phyloP scores from a whole-genome alignment of 2,329 filamentous ascomycete species.

The Fusarium protoensiforme region DNA sequence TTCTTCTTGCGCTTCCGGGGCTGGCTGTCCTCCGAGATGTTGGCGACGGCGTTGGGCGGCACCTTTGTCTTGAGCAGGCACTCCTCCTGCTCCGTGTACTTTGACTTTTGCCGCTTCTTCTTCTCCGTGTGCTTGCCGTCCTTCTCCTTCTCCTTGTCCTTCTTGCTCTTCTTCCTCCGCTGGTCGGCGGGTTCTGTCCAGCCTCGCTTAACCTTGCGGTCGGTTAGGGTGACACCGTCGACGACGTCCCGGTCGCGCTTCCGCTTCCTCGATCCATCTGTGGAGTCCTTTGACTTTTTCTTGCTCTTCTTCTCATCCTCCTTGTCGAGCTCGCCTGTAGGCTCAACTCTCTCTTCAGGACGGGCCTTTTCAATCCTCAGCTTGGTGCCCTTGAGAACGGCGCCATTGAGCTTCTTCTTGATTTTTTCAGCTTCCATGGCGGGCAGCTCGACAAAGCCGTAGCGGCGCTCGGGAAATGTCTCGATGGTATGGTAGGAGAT shows the following conservation, averaged over 20 bases:
- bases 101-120: slow-evolving; percentile 73
- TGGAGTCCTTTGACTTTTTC: slow-evolving; percentile 50
- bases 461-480: slow-evolving; percentile 90
- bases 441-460: slow-evolving; percentile 90
- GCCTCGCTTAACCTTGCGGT: slow-evolving; percentile 85
- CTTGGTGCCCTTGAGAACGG: slow-evolving; percentile 85
- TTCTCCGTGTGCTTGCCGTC: slow-evolving; percentile 66
- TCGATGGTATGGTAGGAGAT: slow-evolving; percentile 89
- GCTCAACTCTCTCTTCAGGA: slow-evolving; percentile 58
- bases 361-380: slow-evolving; percentile 86
- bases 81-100: slow-evolving; percentile 84
- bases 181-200: slow-evolving; percentile 79
- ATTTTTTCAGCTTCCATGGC: slow-evolving; percentile 86
- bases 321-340: slow-evolving; percentile 48
- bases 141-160: slow-evolving; percentile 56
- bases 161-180: slow-evolving; percentile 60
- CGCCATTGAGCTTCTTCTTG: slow-evolving; percentile 89
- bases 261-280: slow-evolving; percentile 57
- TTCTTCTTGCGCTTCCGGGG: slow-evolving; percentile 71
- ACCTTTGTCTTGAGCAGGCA: slow-evolving; percentile 86
- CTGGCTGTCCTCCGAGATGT: slow-evolving; percentile 53
- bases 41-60: slow-evolving; percentile 59
- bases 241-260: slow-evolving; percentile 64
- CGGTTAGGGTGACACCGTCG: slow-evolving; percentile 76
- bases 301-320: slow-evolving; percentile 48